Evolutionary conservation across 192 early-diverging fungal species (phyloP), one percentile per base, ranked within the genome.

Genomic region (Spinellus fusiger): DNA sequence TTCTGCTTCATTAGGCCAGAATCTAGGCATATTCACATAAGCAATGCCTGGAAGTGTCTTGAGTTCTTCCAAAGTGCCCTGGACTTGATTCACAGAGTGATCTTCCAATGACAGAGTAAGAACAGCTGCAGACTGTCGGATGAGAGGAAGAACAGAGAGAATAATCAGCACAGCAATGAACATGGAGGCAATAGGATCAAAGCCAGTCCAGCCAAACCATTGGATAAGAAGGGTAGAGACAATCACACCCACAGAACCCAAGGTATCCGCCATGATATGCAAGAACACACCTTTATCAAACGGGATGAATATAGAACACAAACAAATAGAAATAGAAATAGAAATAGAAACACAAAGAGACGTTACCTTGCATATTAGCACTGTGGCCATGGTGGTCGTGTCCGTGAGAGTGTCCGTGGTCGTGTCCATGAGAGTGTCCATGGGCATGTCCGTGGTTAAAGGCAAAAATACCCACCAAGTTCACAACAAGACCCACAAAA

Each of bases 201-300:
- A 89, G 55, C 95, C 94, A 12, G 89, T 89, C 95, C 95, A 98
- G 0, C 89, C 93, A 70, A 93, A 95, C 66, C 70, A 82, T 64
- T 90, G 80, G 38, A 98, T 93, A 32, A 95, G 72, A 22, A 98
- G 62, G 0, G 92, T 92, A 0, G 93, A 95, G n/a, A 95, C 83
- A 51, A 98, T 95, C 0, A 98, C 95, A 56, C 95, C 95, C 0
- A 94, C 91, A 34, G 92, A 94, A 27, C 95, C 95, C 18, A 98
- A 76, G 2, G 95, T 93, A 71, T 98, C 95, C 5, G 93, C 90
- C 63, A 98, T 73, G 31, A 98, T 87, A 59, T 98, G 95, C 33
- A 98, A 72, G 63, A 96, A 98, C 44, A 98, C 91, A 34, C 86
- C 84, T 78, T 38, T 23, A n/a, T n/a, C n/a, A n/a, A n/a, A 8